Evolutionary conservation across 352 stramenopile species (phyloP), one percentile per base, ranked within the genome.

Genomic region (Phytophthora pluvialis): DNA sequence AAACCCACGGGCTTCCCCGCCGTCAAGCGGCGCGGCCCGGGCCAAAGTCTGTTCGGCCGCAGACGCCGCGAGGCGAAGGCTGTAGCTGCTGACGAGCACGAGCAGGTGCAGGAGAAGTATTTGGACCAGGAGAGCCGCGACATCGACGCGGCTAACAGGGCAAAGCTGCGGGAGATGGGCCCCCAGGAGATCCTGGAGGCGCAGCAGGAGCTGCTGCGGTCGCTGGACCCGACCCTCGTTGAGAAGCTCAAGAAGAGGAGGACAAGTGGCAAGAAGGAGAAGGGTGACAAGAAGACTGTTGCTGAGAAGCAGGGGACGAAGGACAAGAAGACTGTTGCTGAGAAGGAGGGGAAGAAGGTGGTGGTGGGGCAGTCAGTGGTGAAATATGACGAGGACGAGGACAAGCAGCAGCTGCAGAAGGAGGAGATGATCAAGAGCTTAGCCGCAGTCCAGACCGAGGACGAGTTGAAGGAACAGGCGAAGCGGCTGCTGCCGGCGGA

Each of bases 1-100:
- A 75, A 85, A 32, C 62, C 67, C 6, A 69, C 64, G 1, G 87
- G 87, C 12, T 95, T 95, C 70, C 87, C 87, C n/a, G 58, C 33
- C 11, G 75, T 88, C 3, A 73, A 63, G 10, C 58, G 78, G 12
- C 80, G 82, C 16, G 73, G 18, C 2, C 43, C 45, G 5, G 67
- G 84, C 13, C 73, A 90, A 60, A 93, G 85, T 53, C 55, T 93
- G 18, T 95, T 95, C 58, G 87, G 87, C 0, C 78, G 81, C 29
- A 73, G 82, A 49, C 70, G 78, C 28, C 72, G 75, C 29, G 57
- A 76, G 21, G 38, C 32, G 18, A 51, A 53, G 45, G 35, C 44
- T 29, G 32, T 38, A 15, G 36, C 18, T 31, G 25, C 12, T 15
- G 43, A 48, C 13, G 32, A 60, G 29, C 50, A 62, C 8, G 29